phyloP scores from a whole-genome alignment of 352 stramenopile species.

The Phytophthora sojae region DNA sequence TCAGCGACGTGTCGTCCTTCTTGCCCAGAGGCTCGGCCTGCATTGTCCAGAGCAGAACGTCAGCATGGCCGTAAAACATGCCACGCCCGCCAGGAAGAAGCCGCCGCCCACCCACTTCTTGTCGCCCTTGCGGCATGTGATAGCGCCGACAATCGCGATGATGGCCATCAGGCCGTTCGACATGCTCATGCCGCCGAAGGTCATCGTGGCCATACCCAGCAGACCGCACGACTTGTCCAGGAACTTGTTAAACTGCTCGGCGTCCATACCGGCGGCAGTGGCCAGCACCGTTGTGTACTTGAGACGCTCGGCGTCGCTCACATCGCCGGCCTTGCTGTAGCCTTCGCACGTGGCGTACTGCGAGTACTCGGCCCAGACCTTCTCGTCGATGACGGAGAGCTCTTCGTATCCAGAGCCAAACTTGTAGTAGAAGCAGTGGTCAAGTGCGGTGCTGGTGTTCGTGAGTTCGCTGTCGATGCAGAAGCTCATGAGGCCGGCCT shows the following conservation, averaged over 20 bases:
- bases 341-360: slow-evolving; percentile 54
- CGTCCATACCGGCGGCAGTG: slow-evolving; percentile 49
- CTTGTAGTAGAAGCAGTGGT: slow-evolving; percentile 76
- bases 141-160: slow-evolving; percentile 41
- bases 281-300: slow-evolving; percentile 45
- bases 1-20: slow-evolving; percentile 58
- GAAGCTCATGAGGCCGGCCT: slow-evolving; percentile 23
- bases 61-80: slow-evolving; percentile 8
- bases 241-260: slow-evolving; percentile 54
- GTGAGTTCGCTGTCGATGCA: slow-evolving; percentile 56
- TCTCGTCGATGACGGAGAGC: slow-evolving; percentile 34
- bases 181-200: slow-evolving; percentile 48
- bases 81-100: slow-evolving; percentile 15
- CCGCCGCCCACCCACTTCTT: slow-evolving; percentile 21
- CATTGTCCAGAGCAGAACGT: slow-evolving; percentile 47
- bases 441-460: slow-evolving; percentile 43
- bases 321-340: slow-evolving; percentile 38
- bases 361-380: slow-evolving; percentile 48
- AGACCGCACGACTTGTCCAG: slow-evolving; percentile 58
- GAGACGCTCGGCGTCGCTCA: slow-evolving; percentile 28
- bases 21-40: slow-evolving; percentile 56
- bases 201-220: slow-evolving; percentile 46
- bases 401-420: slow-evolving; percentile 53
- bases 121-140: slow-evolving; percentile 38
- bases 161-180: slow-evolving; percentile 46